Conservation (phyloP, 1,284 basidiomycete genomes). For the Heimioporus retisporus region DNA sequence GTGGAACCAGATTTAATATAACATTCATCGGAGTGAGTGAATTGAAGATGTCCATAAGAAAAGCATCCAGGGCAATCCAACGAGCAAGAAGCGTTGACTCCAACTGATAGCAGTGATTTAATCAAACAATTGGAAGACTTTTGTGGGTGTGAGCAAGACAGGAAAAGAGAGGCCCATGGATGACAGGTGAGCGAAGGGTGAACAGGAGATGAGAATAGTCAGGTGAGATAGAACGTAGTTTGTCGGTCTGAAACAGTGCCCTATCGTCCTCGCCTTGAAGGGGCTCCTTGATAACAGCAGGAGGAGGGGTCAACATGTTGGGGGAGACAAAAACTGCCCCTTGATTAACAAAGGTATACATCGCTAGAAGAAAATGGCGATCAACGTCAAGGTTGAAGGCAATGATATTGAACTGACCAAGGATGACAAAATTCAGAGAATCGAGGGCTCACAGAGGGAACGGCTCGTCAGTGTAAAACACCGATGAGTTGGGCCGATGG, state of each 20-base stretch:
- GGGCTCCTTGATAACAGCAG: too few relatives aligned
- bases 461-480: too few relatives aligned
- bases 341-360: too few relatives aligned
- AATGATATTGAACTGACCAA: too few relatives aligned
- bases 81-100: background rate
- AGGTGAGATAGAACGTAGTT: conserved; percentile 4
- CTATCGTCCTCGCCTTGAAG: too few relatives aligned
- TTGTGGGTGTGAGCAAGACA: conserved; percentile 9
- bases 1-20: conserved; percentile 5
- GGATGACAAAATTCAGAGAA: too few relatives aligned
- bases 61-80: conserved; percentile 2
- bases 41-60: conserved; percentile 7
- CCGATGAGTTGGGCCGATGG: too few relatives aligned
- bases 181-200: background rate
- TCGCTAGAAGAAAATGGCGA: too few relatives aligned
- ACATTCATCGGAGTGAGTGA: conserved; percentile 10
- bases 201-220: conserved; percentile 15
- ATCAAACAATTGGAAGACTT: background rate
- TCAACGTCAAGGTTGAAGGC: too few relatives aligned
- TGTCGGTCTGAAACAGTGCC: background rate
- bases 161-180: conserved; percentile 14
- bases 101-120: conserved; percentile 5
- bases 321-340: too few relatives aligned
- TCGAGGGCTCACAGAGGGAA: too few relatives aligned
- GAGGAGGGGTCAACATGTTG: too few relatives aligned